Percentiles rank a stretch among this genome's conserved stretches.
Evolutionary conservation across 2,329 filamentous ascomycete genomes (phyloP).

Genomic region (Xylaria sp.): DNA sequence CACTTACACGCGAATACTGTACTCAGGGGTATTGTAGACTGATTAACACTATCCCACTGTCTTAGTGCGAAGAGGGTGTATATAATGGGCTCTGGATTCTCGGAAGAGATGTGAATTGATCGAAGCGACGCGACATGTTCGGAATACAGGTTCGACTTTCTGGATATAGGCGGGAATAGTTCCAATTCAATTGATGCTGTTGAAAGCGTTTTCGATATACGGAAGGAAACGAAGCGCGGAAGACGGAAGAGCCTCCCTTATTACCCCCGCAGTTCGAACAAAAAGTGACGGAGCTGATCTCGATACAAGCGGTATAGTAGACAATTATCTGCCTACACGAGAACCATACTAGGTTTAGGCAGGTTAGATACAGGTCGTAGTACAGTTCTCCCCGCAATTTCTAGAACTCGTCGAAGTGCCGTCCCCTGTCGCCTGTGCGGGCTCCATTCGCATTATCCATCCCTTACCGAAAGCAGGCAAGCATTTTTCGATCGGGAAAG

Average conservation of each 20-base stretch:
- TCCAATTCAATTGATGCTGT: no score
- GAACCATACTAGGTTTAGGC: background rate
- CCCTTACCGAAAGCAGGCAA: constrained; percentile 22
- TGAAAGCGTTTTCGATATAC: no score
- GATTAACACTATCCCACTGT: no score
- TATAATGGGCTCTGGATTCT: no score
- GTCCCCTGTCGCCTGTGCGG: constrained; percentile 31
- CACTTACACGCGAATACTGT: no score
- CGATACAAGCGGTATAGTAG: background rate
- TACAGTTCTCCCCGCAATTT: constrained; percentile 19
- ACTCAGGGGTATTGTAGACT: no score
- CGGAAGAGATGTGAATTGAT: no score
- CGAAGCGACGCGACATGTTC: no score
- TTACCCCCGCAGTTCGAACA: background rate
- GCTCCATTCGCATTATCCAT: constrained; percentile 15
- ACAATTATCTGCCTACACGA: background rate
- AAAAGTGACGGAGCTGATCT: background rate
- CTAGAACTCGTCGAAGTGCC: constrained; percentile 30
- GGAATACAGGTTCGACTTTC: no score
- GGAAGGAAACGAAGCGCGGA: background rate
- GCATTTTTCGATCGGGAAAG: constrained; percentile 8
- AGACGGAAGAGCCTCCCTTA: constrained; percentile 7
- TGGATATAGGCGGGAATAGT: no score
- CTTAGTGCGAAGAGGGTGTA: no score
- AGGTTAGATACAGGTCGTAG: background rate